Evolutionary conservation across 176 grass and related monocot species (phyloP).

Genomic region (Oryza rufipogon): DNA sequence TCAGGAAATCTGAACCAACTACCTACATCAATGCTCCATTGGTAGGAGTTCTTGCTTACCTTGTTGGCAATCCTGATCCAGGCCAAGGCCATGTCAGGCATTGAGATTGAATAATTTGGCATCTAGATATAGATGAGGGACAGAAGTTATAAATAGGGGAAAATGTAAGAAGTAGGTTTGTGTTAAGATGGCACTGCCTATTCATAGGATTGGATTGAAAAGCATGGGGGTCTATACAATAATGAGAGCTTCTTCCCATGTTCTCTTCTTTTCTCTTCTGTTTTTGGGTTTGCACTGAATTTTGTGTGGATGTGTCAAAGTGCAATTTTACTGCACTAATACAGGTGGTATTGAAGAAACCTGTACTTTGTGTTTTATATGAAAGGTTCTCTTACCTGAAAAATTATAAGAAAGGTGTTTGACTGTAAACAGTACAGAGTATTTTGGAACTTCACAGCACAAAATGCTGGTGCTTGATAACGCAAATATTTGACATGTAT

Average conservation of each 20-base stretch:
- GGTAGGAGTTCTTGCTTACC: conserved; percentile 80
- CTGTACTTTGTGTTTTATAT: background rate
- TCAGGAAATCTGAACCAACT: conserved; percentile 84
- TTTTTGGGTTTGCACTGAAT: conserved; percentile 11
- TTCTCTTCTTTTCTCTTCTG: background rate
- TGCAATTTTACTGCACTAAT: conserved; percentile 22
- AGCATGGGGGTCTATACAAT: background rate
- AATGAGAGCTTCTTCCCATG: background rate
- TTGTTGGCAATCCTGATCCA: conserved; percentile 60
- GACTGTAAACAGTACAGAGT: background rate
- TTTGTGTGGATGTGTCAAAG: conserved; percentile 21
- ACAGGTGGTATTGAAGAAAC: background rate
- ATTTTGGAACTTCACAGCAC: background rate
- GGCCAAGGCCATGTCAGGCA: conserved; percentile 15
- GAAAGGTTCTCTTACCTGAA: conserved; percentile 5
- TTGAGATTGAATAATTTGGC: conserved; percentile 15
- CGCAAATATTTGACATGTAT: background rate
- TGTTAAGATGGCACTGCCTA: conserved; percentile 18
- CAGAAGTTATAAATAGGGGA: background rate
- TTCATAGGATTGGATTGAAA: conserved; percentile 26
- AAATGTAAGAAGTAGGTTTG: conserved; percentile 24
- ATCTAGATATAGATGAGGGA: conserved; percentile 33
- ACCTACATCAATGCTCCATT: conserved; percentile 97
- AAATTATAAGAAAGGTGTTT: background rate
- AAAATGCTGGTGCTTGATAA: background rate